Conservation (phyloP, 306 rosid genomes). For the Cicer cuneatum region DNA sequence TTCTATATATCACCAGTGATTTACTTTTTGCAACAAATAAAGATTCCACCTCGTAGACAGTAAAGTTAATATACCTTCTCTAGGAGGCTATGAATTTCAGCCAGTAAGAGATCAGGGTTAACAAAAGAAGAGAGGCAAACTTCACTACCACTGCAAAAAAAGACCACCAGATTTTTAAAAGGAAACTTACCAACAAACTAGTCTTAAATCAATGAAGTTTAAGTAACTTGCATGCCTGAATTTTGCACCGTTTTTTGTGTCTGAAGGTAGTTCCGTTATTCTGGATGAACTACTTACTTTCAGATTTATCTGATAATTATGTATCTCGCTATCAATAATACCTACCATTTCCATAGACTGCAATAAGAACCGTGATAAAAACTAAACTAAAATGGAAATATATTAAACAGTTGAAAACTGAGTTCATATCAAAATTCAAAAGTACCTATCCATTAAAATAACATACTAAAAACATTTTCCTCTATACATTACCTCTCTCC, state of each 20-base stretch:
- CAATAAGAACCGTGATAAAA: constrained; percentile 25
- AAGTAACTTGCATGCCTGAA: constrained; percentile 69
- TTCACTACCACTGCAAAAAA: constrained; percentile 82
- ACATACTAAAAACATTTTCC: constrained; percentile 5
- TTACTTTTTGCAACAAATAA: constrained; percentile 17
- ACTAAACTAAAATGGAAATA: constrained; percentile 1
- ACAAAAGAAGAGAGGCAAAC: constrained; percentile 56
- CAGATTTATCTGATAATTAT: constrained; percentile 58
- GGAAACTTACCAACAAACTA: constrained; percentile 27
- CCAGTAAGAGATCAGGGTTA: constrained; percentile 63
- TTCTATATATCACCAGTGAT: constrained; percentile 11
- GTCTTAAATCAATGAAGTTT: constrained; percentile 29
- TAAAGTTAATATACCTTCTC: constrained; percentile 63
- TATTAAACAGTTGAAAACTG: constrained; percentile 29
- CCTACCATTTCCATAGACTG: constrained; percentile 60
- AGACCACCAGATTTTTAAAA: constrained; percentile 18
- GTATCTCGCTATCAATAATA: constrained; percentile 56
- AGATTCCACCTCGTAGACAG: constrained; percentile 31
- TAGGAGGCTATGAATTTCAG: constrained; percentile 59
- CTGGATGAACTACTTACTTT: constrained; percentile 62
- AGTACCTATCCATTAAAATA: constrained; percentile 1
- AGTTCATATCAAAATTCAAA: constrained; percentile 33
- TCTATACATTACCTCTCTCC: constrained; percentile 23
- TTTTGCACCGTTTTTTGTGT: constrained; percentile 69
- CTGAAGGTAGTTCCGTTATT: constrained; percentile 61